Percentiles rank a stretch among this genome's conserved stretches.
Conservation (phyloP, 1,284 basidiomycete genomes). For the Apiotrichum veenhuisii region DNA sequence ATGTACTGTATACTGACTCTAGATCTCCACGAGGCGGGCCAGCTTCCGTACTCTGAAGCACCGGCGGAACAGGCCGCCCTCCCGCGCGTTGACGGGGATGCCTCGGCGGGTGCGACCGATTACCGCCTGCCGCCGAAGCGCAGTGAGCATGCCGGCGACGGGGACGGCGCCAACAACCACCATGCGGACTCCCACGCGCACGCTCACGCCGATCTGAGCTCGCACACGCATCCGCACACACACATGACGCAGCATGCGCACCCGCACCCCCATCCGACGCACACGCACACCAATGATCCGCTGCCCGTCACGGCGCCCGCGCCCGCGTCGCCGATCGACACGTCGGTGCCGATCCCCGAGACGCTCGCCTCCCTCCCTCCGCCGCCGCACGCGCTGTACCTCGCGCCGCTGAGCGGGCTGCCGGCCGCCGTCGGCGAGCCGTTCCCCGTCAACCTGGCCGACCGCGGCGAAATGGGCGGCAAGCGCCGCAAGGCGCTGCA, state of each 20-base stretch:
- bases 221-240: background rate
- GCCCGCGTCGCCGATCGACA: conserved; percentile 20
- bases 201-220: background rate
- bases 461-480: conserved; percentile 46
- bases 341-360: conserved; percentile 20
- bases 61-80: background rate
- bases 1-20: background rate
- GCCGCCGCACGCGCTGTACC: conserved; percentile 6
- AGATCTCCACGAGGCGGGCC: conserved; percentile 13
- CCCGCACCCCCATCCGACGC: no score
- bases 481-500: conserved; percentile 41
- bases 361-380: conserved; percentile 15
- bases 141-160: no score
- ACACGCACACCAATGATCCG: background rate
- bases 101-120: background rate
- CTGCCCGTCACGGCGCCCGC: conserved; percentile 6
- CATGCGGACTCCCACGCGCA: background rate
- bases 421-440: conserved; percentile 7
- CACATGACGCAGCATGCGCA: no score
- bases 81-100: background rate
- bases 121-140: background rate
- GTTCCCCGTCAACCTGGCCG: background rate
- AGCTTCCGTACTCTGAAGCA: conserved; percentile 1
- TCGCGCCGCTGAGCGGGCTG: conserved; percentile 5
- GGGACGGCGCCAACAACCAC: no score